These are phyloP conservation scores for Rhodomyrtus psidioides DNA, from an alignment of 441 rosid species.

Conservation along the genomic window DNA sequence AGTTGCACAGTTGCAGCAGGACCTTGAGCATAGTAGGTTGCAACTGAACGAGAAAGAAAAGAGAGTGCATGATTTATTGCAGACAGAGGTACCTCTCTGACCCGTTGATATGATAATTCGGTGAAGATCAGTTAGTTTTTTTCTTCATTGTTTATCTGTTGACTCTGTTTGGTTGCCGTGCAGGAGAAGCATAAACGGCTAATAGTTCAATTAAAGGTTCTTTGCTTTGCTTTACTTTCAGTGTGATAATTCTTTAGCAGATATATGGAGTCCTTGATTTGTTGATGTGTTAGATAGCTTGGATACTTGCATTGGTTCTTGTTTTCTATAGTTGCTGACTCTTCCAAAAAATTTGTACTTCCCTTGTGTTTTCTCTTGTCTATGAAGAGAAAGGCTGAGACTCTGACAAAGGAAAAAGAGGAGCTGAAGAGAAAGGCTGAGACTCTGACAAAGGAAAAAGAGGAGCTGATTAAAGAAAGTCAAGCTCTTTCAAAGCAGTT, in stretches of 20 bases:
- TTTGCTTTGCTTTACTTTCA: not conserved
- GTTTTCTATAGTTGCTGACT: not conserved
- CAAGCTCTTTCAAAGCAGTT: constrained; percentile 72
- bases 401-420: constrained; percentile 61
- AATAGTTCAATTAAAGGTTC: constrained; percentile 37
- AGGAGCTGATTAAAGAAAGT: constrained; percentile 59
- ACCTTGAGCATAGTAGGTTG: constrained; percentile 49
- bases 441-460: constrained; percentile 56
- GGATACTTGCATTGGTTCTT: not conserved
- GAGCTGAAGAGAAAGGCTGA: constrained; percentile 49
- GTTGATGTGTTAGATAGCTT: not conserved
- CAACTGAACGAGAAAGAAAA: constrained; percentile 66
- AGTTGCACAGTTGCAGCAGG: constrained; percentile 60
- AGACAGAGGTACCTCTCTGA: constrained; percentile 46
- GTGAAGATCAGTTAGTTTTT: not conserved
- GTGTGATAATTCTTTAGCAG: not conserved
- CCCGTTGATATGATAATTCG: not conserved
- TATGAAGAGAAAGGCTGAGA: constrained; percentile 33
- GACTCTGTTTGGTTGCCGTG: not conserved
- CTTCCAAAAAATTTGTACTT: not conserved
- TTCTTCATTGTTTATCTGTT: not conserved
- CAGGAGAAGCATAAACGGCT: constrained; percentile 68
- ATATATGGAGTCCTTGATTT: not conserved
- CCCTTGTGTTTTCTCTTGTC: not conserved
- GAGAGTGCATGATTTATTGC: constrained; percentile 50